These are phyloP conservation scores for Soucietia sequanensis DNA, from an alignment of 805 yeast species.

Conservation along the genomic window DNA sequence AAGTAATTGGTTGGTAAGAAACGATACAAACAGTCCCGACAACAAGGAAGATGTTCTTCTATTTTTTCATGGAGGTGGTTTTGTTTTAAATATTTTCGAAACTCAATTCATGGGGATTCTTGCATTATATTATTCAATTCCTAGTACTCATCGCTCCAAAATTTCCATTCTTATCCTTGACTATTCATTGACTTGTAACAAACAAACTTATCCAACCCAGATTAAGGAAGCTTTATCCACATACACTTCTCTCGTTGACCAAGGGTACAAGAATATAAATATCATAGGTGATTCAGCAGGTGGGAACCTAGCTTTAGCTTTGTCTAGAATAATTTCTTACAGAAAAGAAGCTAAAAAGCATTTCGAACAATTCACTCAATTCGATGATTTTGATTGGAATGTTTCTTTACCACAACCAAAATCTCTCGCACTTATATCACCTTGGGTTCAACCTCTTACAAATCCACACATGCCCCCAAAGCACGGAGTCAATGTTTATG, in stretches of 20 bases:
- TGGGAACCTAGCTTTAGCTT: constrained; percentile 10
- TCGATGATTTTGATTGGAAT: constrained; percentile 3
- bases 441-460: constrained; percentile 36
- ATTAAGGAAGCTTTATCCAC: constrained; percentile 17
- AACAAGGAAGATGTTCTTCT: constrained; percentile 16
- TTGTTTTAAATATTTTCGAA: constrained; percentile 18
- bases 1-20: constrained; percentile 9
- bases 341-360: constrained; percentile 26
- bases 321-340: constrained; percentile 24
- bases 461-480: constrained; percentile 17
- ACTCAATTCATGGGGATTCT: constrained; percentile 22
- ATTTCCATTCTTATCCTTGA: constrained; percentile 20
- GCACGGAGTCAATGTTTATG: constrained; percentile 21
- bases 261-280: constrained; percentile 16
- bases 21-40: constrained; percentile 1
- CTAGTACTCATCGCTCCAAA: constrained; percentile 10
- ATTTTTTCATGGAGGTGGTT: constrained; percentile 29
- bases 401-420: constrained; percentile 24
- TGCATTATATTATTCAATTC: constrained; percentile 19
- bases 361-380: constrained; percentile 19
- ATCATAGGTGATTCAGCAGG: constrained; percentile 22
- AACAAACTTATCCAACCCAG: constrained; percentile 23
- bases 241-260: constrained; percentile 5
- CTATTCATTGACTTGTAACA: constrained; percentile 21
- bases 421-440: constrained; percentile 26